Evolutionary conservation across 371 early-diverging fungal genomes (phyloP).

Genomic region (Mortierella sp.): DNA sequence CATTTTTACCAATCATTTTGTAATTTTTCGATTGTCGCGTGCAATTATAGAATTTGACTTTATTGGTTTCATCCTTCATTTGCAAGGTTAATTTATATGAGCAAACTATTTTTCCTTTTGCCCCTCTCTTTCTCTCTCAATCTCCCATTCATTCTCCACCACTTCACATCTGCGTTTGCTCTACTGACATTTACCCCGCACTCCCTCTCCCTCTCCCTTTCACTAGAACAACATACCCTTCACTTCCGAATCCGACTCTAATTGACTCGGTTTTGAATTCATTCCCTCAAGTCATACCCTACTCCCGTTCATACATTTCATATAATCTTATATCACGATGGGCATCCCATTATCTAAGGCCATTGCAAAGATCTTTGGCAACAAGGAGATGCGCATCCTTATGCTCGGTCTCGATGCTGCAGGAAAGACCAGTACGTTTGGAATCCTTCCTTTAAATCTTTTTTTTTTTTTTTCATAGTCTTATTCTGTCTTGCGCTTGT

Average conservation of each 20-base stretch:
- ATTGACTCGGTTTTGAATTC: neutral
- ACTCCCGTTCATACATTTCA: slow-evolving; percentile 2
- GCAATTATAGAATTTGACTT: neutral
- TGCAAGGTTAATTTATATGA: neutral
- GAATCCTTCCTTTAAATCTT: neutral
- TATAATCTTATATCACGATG: slow-evolving; percentile 19
- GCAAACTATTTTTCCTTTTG: too few relatives aligned
- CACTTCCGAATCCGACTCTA: neutral
- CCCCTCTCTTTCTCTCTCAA: neutral
- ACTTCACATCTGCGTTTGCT: too few relatives aligned
- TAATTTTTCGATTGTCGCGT: slow-evolving; percentile 6
- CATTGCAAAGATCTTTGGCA: slow-evolving; percentile 81
- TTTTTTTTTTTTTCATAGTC: neutral
- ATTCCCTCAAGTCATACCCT: neutral
- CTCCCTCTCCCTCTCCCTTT: neutral
- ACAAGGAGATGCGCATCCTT: slow-evolving; percentile 90
- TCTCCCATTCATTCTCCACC: neutral
- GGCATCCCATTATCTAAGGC: slow-evolving; percentile 57
- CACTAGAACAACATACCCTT: neutral
- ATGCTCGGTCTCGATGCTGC: slow-evolving; percentile 95
- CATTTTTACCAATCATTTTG: too few relatives aligned
- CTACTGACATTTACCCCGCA: neutral
- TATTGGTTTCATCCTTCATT: neutral
- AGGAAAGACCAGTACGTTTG: slow-evolving; percentile 89
- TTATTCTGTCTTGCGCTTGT: too few relatives aligned